Percentiles rank a stretch among this genome's conserved stretches.
Evolutionary conservation across 2,329 filamentous ascomycete genomes (phyloP).

Genomic region (Penicillium occitanis): DNA sequence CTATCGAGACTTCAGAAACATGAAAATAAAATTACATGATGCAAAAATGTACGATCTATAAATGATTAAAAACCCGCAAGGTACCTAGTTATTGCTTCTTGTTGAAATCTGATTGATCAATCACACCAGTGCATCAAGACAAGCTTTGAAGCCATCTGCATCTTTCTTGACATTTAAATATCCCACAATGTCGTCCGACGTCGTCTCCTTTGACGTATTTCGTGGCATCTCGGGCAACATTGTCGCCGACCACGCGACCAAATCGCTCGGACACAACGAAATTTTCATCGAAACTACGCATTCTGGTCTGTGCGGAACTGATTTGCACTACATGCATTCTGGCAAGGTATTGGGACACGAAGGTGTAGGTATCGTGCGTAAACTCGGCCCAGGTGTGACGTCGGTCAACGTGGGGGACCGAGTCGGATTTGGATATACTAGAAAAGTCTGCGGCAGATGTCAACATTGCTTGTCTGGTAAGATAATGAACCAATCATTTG

Average conservation of each 20-base stretch:
- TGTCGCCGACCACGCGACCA: slow-evolving; percentile 24
- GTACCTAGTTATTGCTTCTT: background rate
- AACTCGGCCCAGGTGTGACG: slow-evolving; percentile 48
- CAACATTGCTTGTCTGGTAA: slow-evolving; percentile 34
- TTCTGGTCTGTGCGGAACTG: slow-evolving; percentile 32
- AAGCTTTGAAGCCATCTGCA: background rate
- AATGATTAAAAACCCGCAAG: background rate
- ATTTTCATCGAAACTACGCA: slow-evolving; percentile 14
- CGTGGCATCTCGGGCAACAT: slow-evolving; percentile 30
- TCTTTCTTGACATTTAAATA: background rate
- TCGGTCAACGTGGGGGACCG: slow-evolving; percentile 48
- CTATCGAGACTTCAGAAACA: background rate
- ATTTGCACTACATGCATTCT: slow-evolving; percentile 28
- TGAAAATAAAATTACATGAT: background rate
- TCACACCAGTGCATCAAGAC: background rate
- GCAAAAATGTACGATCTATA: background rate
- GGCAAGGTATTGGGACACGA: slow-evolving; percentile 52
- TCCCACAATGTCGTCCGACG: background rate
- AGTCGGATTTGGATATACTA: slow-evolving; percentile 40
- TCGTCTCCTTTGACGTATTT: slow-evolving; percentile 26
- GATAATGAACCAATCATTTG: background rate
- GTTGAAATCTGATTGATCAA: background rate
- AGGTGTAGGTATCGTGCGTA: slow-evolving; percentile 54
- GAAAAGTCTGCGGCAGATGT: slow-evolving; percentile 37
- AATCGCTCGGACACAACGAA: background rate